Evolutionary conservation across 805 yeast species (phyloP), one percentile per base, ranked within the genome.

Genomic region (Sungouiozyma ichnusensis): DNA sequence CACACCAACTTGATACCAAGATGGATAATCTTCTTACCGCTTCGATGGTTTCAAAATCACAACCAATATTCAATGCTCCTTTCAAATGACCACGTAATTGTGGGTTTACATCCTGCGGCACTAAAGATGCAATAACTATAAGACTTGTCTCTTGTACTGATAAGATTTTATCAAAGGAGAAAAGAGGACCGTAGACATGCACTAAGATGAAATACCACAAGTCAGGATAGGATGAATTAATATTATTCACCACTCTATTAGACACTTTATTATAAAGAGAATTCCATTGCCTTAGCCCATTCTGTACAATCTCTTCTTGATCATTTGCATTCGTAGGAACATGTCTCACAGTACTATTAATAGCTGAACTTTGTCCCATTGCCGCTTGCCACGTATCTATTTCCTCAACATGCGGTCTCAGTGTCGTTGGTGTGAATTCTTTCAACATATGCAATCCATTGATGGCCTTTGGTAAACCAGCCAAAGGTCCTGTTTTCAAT

Each of bases 81-180:
- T 73, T 76, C 46, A 88, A 68, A 57, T 88, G 97, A 0, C 97
- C 97, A 62, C 85, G 84, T 49, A 88, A 68, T 53, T 88, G 96
- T 0, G 95, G 95, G 50, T 84, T 85, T 9, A 88, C 96, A 60
- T 88, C 94, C 57, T 85, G 95, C 1, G 97, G 96, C 9, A 88
- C 78, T 49, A 88, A 69, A 46, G 90, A 72, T 0, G 94, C 79
- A 15, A 88, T 74, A 2, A 88, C 76, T 27, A 85, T 79, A 44
- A 85, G 57, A 27, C 90, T 78, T 1, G 95, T 81, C 48, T 86
- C 94, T 48, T 67, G 69, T 1, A 82, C 77, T 3, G 69, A 55
- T 20, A 88, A 62, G 1, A 85, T 69, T 2, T 70, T 79, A 15
- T 77, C 73, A 58, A 64, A 81, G 16, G 94, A 80, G 46, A 88